Percentiles rank a stretch among this genome's conserved stretches.
Conservation (phyloP, 2,329 filamentous ascomycete species). For the Cercospora janseana region DNA sequence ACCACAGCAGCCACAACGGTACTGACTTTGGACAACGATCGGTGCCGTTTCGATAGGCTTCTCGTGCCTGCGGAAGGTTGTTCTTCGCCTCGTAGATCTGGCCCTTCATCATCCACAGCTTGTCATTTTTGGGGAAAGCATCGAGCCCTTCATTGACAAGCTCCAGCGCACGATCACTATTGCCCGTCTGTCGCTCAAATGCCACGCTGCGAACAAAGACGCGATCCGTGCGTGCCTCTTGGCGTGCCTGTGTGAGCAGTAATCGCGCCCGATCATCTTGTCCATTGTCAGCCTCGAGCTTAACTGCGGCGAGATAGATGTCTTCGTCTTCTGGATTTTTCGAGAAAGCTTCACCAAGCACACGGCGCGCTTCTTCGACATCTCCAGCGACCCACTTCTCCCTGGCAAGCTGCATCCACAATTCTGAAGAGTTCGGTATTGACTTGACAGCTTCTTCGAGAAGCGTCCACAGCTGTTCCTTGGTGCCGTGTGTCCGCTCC, state of each 20-base stretch:
- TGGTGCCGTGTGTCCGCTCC: conserved; percentile 83
- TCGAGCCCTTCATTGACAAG: conserved; percentile 83
- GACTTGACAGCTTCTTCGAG: conserved; percentile 92
- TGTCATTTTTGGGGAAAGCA: conserved; percentile 78
- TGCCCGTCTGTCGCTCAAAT: conserved; percentile 82
- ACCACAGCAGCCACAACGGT: conserved; percentile 84
- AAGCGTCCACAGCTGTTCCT: conserved; percentile 77
- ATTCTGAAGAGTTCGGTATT: conserved; percentile 82
- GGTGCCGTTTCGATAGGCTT: conserved; percentile 85
- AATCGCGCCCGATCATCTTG: conserved; percentile 78
- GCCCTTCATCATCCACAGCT: conserved; percentile 98
- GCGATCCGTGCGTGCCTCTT: conserved; percentile 88
- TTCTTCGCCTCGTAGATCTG: conserved; percentile 88
- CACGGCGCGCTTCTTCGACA: conserved; percentile 78
- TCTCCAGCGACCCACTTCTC: conserved; percentile 91
- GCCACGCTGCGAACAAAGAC: conserved; percentile 97
- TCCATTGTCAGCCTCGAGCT: conserved; percentile 87
- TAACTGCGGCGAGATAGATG: conserved; percentile 95
- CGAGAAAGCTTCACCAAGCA: conserved; percentile 86
- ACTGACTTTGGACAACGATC: conserved; percentile 82
- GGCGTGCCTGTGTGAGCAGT: conserved; percentile 76
- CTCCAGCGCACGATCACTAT: conserved; percentile 77
- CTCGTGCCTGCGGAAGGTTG: conserved; percentile 78
- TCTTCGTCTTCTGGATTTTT: conserved; percentile 97
- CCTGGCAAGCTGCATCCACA: conserved; percentile 95